These are phyloP conservation scores for Boletus edulis DNA, from an alignment of 768 basidiomycete species.

Conservation along the genomic window DNA sequence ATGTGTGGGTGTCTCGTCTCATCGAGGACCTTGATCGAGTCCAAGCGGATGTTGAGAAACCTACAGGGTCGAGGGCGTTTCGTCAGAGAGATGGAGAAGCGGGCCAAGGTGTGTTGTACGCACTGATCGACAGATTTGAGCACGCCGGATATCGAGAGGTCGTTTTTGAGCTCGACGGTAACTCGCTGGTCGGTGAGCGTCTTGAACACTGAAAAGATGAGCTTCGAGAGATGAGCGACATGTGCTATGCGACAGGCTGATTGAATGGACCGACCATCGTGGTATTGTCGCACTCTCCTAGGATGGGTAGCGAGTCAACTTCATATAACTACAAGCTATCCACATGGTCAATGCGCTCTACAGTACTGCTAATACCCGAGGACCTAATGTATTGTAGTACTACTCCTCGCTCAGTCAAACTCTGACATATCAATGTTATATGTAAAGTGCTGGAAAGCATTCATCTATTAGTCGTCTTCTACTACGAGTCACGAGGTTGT, in stretches of 20 bases:
- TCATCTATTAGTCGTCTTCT: not conserved
- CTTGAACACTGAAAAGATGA: slow-evolving; percentile 98
- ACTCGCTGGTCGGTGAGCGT: slow-evolving; percentile 97
- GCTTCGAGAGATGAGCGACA: slow-evolving; percentile 36
- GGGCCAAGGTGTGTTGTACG: slow-evolving; percentile 27
- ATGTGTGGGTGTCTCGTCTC: slow-evolving; percentile 96
- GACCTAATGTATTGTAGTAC: not conserved
- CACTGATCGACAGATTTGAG: slow-evolving; percentile 99
- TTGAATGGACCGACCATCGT: slow-evolving; percentile 24
- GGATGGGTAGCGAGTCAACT: too few species aligned
- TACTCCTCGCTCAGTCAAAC: slow-evolving; percentile 23
- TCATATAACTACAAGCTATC: not conserved
- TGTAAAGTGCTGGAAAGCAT: slow-evolving; percentile 27
- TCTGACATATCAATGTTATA: slow-evolving; percentile 35
- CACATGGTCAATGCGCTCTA: too few species aligned
- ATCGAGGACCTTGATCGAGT: slow-evolving; percentile 90
- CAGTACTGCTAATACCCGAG: too few species aligned
- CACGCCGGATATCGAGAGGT: slow-evolving; percentile 92
- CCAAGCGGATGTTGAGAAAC: slow-evolving; percentile 94
- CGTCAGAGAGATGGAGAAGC: slow-evolving; percentile 2
- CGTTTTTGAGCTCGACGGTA: slow-evolving; percentile 98
- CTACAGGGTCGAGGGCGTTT: slow-evolving; percentile 37
- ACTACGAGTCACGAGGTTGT: not conserved
- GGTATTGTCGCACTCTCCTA: not conserved
- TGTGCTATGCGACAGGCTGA: not conserved